Conservation (phyloP, 129 eudicot species). For the Gnaphalium uliginosum region DNA sequence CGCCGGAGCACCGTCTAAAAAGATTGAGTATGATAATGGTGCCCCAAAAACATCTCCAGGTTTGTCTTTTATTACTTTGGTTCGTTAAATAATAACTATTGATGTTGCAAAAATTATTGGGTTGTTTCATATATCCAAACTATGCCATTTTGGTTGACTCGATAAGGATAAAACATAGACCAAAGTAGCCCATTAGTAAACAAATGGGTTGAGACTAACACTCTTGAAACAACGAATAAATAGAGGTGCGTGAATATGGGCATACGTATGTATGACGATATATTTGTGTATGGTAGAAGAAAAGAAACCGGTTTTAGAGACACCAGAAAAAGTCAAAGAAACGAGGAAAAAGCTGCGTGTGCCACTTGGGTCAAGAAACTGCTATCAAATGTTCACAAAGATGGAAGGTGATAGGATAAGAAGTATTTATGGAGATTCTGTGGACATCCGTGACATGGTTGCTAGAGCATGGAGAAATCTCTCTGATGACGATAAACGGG, state of each 20-base stretch:
- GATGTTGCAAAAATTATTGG: neutral
- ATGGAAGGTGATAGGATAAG: constrained; percentile 53
- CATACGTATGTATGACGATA: neutral
- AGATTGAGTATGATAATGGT: neutral
- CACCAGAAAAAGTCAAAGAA: constrained; percentile 29
- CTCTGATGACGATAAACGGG: constrained; percentile 46
- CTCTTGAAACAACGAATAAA: too few relatives aligned
- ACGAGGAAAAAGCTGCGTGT: constrained; percentile 31
- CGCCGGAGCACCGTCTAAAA: neutral
- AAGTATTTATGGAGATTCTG: constrained; percentile 39
- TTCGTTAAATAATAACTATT: neutral
- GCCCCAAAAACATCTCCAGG: constrained; percentile 41
- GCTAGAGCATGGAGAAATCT: constrained; percentile 53
- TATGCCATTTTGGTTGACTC: neutral
- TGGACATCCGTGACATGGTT: constrained; percentile 41
- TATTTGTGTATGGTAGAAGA: constrained; percentile 18
- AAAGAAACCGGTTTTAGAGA: constrained; percentile 12
- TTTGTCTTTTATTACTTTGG: constrained; percentile 10
- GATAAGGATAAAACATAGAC: neutral
- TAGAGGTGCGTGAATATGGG: neutral
- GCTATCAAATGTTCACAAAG: constrained; percentile 52
- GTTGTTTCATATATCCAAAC: neutral
- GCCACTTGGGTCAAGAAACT: constrained; percentile 52
- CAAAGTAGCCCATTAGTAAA: neutral
- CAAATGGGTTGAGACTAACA: neutral